A percentile compares a stretch with the other conserved stretches of the same genome.
phyloP scores from a whole-genome alignment of 2,329 filamentous ascomycete genomes.

The Apiospora arundinis region DNA sequence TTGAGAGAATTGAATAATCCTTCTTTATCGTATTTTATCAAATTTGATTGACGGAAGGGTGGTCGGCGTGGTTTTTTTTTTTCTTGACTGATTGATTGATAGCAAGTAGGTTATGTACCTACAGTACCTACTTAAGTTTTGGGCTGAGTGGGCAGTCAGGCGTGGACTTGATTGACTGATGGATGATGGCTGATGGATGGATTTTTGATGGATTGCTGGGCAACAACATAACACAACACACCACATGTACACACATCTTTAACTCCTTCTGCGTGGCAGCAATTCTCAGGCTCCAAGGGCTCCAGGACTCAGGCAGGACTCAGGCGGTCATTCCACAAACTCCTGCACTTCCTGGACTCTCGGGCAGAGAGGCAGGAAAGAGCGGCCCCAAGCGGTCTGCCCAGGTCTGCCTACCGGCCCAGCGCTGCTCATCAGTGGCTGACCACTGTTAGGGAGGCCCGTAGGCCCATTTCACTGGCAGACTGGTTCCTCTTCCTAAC shows the following conservation, averaged over 20 bases:
- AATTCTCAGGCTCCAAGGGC: no score
- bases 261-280: not conserved
- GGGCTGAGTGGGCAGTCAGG: no score
- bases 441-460: not conserved
- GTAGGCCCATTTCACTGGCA: not conserved
- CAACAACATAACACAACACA: not conserved
- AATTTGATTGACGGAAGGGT: no score
- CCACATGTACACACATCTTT: not conserved
- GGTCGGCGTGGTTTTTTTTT: no score
- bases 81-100: no score
- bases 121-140: no score
- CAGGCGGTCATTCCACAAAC: not conserved
- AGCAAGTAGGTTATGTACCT: no score
- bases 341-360: not conserved
- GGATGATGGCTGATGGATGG: not conserved
- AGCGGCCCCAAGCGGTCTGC: slow-evolving; percentile 4
- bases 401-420: not conserved
- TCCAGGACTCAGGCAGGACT: not conserved
- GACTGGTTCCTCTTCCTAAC: slow-evolving; percentile 4
- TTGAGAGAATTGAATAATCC: no score
- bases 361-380: slow-evolving; percentile 16
- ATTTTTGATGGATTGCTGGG: slow-evolving; percentile 3
- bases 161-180: not conserved
- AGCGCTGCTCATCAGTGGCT: slow-evolving; percentile 7
- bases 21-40: no score